Conservation (phyloP, 371 early-diverging fungal species). For the Zopfochytrium polystomum region DNA sequence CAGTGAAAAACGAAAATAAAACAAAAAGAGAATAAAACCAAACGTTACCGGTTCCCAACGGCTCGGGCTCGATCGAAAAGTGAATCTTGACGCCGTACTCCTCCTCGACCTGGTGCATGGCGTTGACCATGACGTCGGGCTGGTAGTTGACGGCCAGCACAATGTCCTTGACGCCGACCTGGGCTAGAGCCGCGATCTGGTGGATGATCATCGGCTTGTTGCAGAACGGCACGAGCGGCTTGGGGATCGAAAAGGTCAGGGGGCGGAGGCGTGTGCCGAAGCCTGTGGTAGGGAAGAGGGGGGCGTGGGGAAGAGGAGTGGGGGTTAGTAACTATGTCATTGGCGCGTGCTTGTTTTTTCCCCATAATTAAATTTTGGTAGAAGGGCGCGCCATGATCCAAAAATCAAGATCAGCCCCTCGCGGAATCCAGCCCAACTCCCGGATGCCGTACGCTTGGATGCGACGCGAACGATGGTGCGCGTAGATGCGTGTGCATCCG, state of each 20-base stretch:
- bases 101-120: constrained; percentile 83
- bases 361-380: background rate
- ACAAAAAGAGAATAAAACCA: background rate
- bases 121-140: constrained; percentile 92
- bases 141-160: constrained; percentile 99
- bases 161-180: constrained; percentile 96
- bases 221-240: constrained; percentile 98
- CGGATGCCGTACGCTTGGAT: no score
- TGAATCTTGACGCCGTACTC: constrained; percentile 89
- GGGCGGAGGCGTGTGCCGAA: constrained; percentile 99
- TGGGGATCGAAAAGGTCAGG: constrained; percentile 97
- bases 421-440: background rate
- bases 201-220: constrained; percentile 99
- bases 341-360: background rate
- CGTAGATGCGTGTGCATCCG: background rate
- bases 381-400: background rate
- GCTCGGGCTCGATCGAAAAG: constrained; percentile 97
- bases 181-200: constrained; percentile 95
- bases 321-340: background rate
- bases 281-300: constrained; percentile 50
- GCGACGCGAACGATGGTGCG: no score
- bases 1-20: background rate
- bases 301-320: background rate
- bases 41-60: constrained; percentile 82
- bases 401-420: background rate